Evolutionary conservation across 257 asterid genomes (phyloP), one percentile per base, ranked within the genome.

Genomic region (Nyctanthes arbortristis): DNA sequence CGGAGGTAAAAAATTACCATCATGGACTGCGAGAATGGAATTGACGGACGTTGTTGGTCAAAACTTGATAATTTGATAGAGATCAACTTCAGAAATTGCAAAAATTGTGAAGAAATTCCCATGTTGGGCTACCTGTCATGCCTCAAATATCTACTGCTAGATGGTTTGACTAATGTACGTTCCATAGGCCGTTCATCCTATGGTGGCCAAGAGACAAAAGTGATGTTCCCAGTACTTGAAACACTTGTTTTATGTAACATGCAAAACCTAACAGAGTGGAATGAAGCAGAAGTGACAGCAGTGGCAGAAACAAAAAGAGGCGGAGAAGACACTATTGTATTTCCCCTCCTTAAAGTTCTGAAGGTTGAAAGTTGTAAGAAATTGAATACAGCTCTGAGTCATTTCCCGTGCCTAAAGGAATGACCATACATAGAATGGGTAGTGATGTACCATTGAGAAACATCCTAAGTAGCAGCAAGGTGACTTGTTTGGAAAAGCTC

Each of bases 261-360:
- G 82, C 3, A 16, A 7, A 68, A 56, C 64, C 72, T 73, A 16
- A 56, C 22, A 7, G 68, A 70, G 49, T 73, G 81, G 82, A n/a
- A n/a, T n/a, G n/a, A n/a, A n/a, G n/a, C n/a, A n/a, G n/a, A n/a
- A n/a, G n/a, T n/a, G n/a, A n/a, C 4, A 4, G 70, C n/a, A n/a
- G n/a, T n/a, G n/a, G n/a, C n/a, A n/a, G n/a, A n/a, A 25, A 10
- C 8, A n/a, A n/a, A n/a, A n/a, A n/a, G 22, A 7, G 8, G 6
- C 16, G 45, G 34, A 2, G 40, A 10, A 28, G 58, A 11, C n/a
- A n/a, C n/a, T n/a, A n/a, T n/a, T 3, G 69, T 40, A 2, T 81
- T 78, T 70, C 76, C 82, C 2, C 0, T 11, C 28, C 78, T 78
- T 14, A 31, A 78, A 52, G 14, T 3, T 16, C 39, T 82, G 73